These are phyloP conservation scores for Blastocystis sp. DNA, from an alignment of 352 stramenopile genomes.

Conservation along the genomic window DNA sequence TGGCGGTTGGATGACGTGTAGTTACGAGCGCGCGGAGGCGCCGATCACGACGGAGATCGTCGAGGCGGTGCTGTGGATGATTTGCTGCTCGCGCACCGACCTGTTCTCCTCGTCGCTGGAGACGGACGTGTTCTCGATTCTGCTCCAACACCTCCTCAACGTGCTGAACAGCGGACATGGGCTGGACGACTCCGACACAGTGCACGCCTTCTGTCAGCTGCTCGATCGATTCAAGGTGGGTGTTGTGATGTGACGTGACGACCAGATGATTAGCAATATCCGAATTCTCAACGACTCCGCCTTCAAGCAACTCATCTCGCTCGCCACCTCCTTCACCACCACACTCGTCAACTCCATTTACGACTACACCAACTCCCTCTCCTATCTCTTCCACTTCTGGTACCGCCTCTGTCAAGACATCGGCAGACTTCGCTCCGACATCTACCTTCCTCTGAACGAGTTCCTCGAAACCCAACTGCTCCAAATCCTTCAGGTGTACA, in stretches of 20 bases:
- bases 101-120: background rate
- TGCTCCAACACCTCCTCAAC: background rate
- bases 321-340: background rate
- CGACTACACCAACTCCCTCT: slow-evolving; percentile 10
- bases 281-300: background rate
- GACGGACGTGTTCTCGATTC: background rate
- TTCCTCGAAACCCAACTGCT: background rate
- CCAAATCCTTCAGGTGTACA: slow-evolving; percentile 3
- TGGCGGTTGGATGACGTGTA: background rate
- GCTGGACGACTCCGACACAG: slow-evolving; percentile 47
- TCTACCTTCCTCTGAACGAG: background rate
- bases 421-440: background rate
- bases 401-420: background rate
- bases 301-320: background rate
- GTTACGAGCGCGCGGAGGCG: background rate
- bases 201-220: slow-evolving; percentile 58
- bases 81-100: background rate
- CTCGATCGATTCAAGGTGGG: slow-evolving; percentile 47
- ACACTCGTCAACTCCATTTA: background rate
- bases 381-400: slow-evolving; percentile 54
- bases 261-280: background rate
- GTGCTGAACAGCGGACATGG: slow-evolving; percentile 36
- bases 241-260: background rate
- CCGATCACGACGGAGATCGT: slow-evolving; percentile 19
- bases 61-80: slow-evolving; percentile 31